These are phyloP conservation scores for Aureobasidium sp. DNA, from an alignment of 2,329 filamentous ascomycete species.

Conservation along the genomic window DNA sequence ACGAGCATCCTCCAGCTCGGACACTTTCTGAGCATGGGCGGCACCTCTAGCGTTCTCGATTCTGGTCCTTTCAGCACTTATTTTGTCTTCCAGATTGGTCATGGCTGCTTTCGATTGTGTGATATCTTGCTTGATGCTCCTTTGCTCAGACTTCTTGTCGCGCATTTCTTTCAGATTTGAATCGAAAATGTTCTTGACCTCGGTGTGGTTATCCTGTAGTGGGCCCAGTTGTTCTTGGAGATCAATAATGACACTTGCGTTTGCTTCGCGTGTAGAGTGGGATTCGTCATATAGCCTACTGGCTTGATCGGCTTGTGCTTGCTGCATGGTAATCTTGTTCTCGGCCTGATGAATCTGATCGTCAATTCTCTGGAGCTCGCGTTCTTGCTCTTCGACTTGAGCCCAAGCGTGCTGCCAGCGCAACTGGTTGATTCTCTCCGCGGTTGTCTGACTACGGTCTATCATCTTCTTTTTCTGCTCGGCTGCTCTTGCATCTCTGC, in stretches of 20 bases:
- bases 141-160: constrained; percentile 47
- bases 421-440: constrained; percentile 52
- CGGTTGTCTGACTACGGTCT: constrained; percentile 59
- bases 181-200: constrained; percentile 48
- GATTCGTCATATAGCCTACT: constrained; percentile 38
- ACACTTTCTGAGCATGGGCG: constrained; percentile 54
- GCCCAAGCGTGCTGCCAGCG: constrained; percentile 73
- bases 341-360: constrained; percentile 29
- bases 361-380: constrained; percentile 24
- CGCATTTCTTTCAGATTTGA: constrained; percentile 22
- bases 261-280: constrained; percentile 32
- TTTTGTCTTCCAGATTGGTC: constrained; percentile 36
- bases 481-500: constrained; percentile 53
- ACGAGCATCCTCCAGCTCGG: constrained; percentile 50
- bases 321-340: constrained; percentile 43
- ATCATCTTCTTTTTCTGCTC: constrained; percentile 58
- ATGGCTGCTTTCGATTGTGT: constrained; percentile 44
- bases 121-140: constrained; percentile 55
- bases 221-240: constrained; percentile 33
- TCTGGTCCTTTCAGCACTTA: constrained; percentile 51
- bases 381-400: constrained; percentile 72
- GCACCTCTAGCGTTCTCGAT: constrained; percentile 60
- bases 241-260: constrained; percentile 30
- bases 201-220: constrained; percentile 40
- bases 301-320: constrained; percentile 39